A percentile compares a stretch with the other conserved stretches of the same genome.
Evolutionary conservation across 2,329 filamentous ascomycete genomes (phyloP).

Genomic region (Sporothrix inflata): DNA sequence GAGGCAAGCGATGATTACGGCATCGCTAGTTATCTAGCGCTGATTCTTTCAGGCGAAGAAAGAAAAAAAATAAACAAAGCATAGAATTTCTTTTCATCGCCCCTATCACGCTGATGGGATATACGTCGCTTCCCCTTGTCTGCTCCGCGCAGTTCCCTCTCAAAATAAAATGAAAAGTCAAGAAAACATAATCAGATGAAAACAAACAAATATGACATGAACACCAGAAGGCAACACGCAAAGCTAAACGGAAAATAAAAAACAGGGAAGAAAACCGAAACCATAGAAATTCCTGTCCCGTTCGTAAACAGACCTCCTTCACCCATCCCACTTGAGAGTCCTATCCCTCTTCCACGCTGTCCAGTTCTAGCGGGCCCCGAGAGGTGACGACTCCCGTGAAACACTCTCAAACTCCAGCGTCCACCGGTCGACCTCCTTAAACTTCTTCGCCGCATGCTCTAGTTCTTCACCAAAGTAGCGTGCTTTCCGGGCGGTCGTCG

Average conservation of each 20-base stretch:
- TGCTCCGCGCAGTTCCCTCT: not conserved
- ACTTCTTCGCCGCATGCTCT: conserved; percentile 60
- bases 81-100: not conserved
- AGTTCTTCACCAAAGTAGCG: conserved; percentile 51
- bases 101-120: not conserved
- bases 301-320: not conserved
- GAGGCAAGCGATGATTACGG: not conserved
- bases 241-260: not conserved
- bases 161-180: not conserved
- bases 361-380: conserved; percentile 50
- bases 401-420: conserved; percentile 69
- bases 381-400: conserved; percentile 58
- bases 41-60: not conserved
- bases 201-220: not conserved
- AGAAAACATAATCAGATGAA: not conserved
- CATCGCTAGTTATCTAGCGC: not conserved
- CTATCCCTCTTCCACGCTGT: not conserved
- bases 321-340: not conserved
- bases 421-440: conserved; percentile 71
- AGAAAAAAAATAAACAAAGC: not conserved
- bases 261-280: not conserved
- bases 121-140: not conserved
- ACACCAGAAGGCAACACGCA: not conserved
- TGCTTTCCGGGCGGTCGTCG: conserved; percentile 40
- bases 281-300: not conserved